Percentiles rank a stretch among this genome's conserved stretches.
These are phyloP conservation scores for Starmera dryadoides DNA, from an alignment of 805 yeast genomes.

Conservation along the genomic window DNA sequence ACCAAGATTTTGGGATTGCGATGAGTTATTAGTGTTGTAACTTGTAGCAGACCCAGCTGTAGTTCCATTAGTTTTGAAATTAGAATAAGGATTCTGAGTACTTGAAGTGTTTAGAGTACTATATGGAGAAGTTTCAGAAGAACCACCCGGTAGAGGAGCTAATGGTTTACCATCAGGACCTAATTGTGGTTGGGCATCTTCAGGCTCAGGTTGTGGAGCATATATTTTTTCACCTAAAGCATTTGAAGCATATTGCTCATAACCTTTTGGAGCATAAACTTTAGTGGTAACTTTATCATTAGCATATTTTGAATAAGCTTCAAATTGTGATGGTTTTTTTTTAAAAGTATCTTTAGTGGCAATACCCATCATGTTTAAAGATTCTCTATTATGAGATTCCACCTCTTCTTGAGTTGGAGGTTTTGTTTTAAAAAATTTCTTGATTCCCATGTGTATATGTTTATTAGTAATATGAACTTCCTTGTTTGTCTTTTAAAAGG, in stretches of 20 bases:
- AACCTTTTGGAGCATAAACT: constrained; percentile 33
- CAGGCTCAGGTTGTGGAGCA: constrained; percentile 6
- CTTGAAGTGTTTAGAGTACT: neutral
- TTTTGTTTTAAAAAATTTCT: constrained; percentile 35
- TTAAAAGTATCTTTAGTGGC: constrained; percentile 27
- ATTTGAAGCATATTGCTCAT: constrained; percentile 22
- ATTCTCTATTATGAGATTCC: constrained; percentile 31
- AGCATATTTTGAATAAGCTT: constrained; percentile 42
- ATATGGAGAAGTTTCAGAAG: neutral
- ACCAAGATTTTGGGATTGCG: neutral
- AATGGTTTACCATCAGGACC: constrained; percentile 8
- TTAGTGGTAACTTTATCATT: constrained; percentile 28
- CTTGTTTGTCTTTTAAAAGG: no score
- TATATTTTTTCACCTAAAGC: constrained; percentile 6
- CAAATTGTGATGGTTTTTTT: constrained; percentile 33
- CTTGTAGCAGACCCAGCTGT: neutral
- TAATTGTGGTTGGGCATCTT: constrained; percentile 10
- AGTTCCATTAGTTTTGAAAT: constrained; percentile 1
- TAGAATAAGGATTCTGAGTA: constrained; percentile 11
- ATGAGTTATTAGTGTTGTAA: neutral
- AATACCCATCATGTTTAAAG: constrained; percentile 35
- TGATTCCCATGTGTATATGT: constrained; percentile 37
- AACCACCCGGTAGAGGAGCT: neutral
- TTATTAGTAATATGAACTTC: no score
- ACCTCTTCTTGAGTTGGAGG: constrained; percentile 40